Base-by-base conservation (phyloP, 768 basidiomycete genomes). In the Coprinopsis marcescibilis region DNA sequence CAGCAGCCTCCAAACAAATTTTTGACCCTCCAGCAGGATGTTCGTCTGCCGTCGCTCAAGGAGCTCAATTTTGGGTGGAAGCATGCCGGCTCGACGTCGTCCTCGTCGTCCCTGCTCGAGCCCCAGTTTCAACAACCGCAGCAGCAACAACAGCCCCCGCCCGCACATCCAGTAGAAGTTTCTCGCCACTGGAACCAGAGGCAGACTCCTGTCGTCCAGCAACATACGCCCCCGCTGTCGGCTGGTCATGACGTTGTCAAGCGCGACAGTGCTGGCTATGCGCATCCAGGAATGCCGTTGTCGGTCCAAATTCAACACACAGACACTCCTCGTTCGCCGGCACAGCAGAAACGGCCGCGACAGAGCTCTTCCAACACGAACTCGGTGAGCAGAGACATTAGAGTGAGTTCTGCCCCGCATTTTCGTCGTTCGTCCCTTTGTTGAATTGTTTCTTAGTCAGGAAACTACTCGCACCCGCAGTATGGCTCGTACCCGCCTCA, bases 51-150 rank as follows among this genome's bases (percentile, higher is more conserved):
- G 23, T 47, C 35, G 37, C 70, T 52, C 29, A 20, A 37, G 66
- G 82, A 84, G 58, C 72, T 88, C 59, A 81, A 84, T 60, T 85
- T 87, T 65, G 25, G 52, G 65, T 30, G 30, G 6, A 24, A 27
- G 14, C 8, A 60, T 13, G 62, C n/a, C n/a, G n/a, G n/a, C n/a
- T n/a, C n/a, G n/a, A n/a, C n/a, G n/a, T n/a, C n/a, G n/a, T n/a
- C n/a, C 35, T 6, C 8, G 15, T 36, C 12, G 35, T 36, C 35
- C 13, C 7, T n/a, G 15, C 20, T 12, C 10, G 15, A 6, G 35
- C 8, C 10, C 35, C 8, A 36, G 15, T 17, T 19, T n/a, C n/a
- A 59, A 26, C 62, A 65, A 39, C 38, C 20, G 8, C 69, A 67
- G 27, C 65, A 66, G 39, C 71, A 69, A 24, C 66, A 55, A 30